Percentiles rank a stretch among this genome's conserved stretches.
These are phyloP conservation scores for Russula lepida DNA, from an alignment of 768 basidiomycete genomes.

Conservation along the genomic window DNA sequence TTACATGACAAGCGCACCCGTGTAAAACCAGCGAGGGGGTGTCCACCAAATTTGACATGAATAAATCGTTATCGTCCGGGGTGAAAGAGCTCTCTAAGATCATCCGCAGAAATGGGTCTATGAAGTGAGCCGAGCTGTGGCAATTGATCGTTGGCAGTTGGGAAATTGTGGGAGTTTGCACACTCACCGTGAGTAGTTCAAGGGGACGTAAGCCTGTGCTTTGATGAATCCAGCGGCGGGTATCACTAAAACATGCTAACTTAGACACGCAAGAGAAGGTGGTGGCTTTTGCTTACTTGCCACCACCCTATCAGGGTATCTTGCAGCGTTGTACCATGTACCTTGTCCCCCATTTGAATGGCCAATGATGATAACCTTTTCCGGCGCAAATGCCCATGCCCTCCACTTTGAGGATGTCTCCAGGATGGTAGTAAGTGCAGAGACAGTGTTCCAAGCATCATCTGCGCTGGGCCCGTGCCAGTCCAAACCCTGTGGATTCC, in stretches of 20 bases:
- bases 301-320: constrained; percentile 68
- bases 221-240: constrained; percentile 82
- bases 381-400: constrained; percentile 31
- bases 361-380: constrained; percentile 61
- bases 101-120: constrained; percentile 64
- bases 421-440: constrained; percentile 46
- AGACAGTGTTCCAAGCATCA: constrained; percentile 60
- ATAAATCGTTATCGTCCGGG: constrained; percentile 82
- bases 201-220: constrained; percentile 77
- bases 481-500: constrained; percentile 59
- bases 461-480: constrained; percentile 81
- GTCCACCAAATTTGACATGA: constrained; percentile 67
- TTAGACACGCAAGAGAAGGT: not conserved
- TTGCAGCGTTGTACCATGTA: constrained; percentile 67
- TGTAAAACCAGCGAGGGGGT: constrained; percentile 69
- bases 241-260: constrained; percentile 37
- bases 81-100: constrained; percentile 69
- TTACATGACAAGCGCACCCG: constrained; percentile 42
- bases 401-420: constrained; percentile 31
- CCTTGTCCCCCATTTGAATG: constrained; percentile 95
- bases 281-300: constrained; percentile 38
- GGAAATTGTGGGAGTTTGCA: not conserved
- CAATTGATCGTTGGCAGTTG: not conserved
- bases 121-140: constrained; percentile 58
- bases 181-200: constrained; percentile 50